phyloP scores from a whole-genome alignment of 208 protist species.

The Trypanosoma avium region DNA sequence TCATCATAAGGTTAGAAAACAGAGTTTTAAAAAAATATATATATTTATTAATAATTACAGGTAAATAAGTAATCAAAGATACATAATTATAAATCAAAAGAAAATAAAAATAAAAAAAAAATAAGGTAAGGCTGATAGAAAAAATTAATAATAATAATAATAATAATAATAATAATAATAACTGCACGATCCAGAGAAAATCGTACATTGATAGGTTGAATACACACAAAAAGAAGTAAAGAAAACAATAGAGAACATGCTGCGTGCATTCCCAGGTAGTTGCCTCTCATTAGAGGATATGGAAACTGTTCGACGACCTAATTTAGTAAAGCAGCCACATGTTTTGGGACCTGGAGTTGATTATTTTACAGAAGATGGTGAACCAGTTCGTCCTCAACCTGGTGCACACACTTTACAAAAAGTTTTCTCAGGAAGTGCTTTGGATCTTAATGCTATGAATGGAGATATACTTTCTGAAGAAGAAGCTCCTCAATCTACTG shows the following conservation, averaged over 20 bases:
- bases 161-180: no score
- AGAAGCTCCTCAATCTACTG: conserved; percentile 23
- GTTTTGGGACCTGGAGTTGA: conserved; percentile 83
- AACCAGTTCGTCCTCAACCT: conserved; percentile 82
- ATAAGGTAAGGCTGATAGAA: neutral
- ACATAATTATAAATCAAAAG: neutral
- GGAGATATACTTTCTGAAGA: conserved; percentile 66
- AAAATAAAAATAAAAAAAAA: conserved; percentile 15
- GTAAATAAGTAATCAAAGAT: neutral
- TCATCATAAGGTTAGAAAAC: neutral
- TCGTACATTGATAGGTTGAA: no score
- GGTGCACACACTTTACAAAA: conserved; percentile 79
- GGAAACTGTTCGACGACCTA: conserved; percentile 70
- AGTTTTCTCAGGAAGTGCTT: conserved; percentile 86
- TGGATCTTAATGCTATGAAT: conserved; percentile 86
- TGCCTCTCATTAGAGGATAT: conserved; percentile 91
- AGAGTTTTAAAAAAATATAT: conserved; percentile 1
- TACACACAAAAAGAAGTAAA: neutral
- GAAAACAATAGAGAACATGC: conserved; percentile 32
- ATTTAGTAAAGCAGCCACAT: conserved; percentile 75
- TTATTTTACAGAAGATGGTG: conserved; percentile 85
- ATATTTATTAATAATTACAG: neutral
- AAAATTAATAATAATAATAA: conserved; percentile 3
- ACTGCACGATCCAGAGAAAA: no score
- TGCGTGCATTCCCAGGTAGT: conserved; percentile 87